phyloP scores from a whole-genome alignment of 345 rosid genomes.

The Fremontodendron californicum region DNA sequence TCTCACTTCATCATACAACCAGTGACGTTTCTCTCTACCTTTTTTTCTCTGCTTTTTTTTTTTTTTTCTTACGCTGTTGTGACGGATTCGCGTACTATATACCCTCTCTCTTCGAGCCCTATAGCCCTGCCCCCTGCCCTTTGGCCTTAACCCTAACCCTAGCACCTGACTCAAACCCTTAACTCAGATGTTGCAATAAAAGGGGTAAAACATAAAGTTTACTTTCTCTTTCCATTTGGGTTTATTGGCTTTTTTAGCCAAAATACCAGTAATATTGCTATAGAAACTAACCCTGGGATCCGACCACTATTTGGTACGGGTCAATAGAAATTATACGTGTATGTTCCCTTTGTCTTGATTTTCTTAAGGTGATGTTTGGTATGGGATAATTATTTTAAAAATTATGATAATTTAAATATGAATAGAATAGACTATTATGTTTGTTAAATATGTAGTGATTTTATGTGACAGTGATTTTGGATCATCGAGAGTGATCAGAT shows the following conservation, averaged over 20 bases:
- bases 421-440: too few relatives aligned
- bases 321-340: too few relatives aligned
- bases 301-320: too few relatives aligned
- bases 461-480: too few relatives aligned
- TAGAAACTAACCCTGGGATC: too few relatives aligned
- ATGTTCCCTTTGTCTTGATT: not conserved
- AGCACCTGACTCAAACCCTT: not conserved
- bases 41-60: not conserved
- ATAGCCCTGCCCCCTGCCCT: not conserved
- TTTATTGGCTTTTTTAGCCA: not conserved
- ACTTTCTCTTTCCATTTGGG: not conserved
- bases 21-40: constrained; percentile 17
- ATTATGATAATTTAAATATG: too few relatives aligned
- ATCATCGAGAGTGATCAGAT: too few relatives aligned
- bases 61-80: constrained; percentile 28
- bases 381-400: too few relatives aligned
- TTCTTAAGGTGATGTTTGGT: too few relatives aligned
- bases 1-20: not conserved
- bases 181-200: not conserved
- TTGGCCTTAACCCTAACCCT: not conserved
- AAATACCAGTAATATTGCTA: not conserved
- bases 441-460: too few relatives aligned
- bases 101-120: not conserved
- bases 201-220: not conserved
- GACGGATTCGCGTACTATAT: constrained; percentile 21